Base-by-base conservation (phyloP, 352 stramenopile species). In the Halophytophthora batemanensis region DNA sequence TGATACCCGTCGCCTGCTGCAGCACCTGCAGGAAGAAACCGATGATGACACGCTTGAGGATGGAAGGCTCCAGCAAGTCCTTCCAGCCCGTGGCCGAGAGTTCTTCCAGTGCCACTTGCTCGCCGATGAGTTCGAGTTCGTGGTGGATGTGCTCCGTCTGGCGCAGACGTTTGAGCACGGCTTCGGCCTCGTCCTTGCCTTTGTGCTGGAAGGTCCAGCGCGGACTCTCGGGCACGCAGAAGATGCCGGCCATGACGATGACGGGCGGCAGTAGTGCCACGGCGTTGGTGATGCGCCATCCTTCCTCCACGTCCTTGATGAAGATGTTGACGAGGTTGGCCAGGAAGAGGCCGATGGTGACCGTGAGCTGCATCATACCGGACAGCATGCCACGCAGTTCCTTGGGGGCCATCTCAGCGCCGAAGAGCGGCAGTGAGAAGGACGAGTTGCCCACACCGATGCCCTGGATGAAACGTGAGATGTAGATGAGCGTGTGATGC, bases 71-170 rank as follows among this genome's bases (percentile, higher is more conserved):
- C 11, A 50, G 66, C 33, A 71, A 17, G 18, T 74, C 64, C 0
- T 19, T 23, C 55, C 57, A 66, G 36, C 41, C 18, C 7, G 36
- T 44, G 3, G 19, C 28, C 29, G 14, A 35, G 39, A 23, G 34
- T 19, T 40, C 55, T 13, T 59, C 59, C 15, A 53, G 49, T n/a
- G 33, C 60, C 19, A 70, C 31, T 39, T 64, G 54, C 15, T 68
- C 55, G 10, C 62, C 51, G 23, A 77, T 77, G 1, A 64, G 55
- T 25, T 68, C 22, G 8, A 71, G 47, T 34, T 66, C 54, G 34
- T 43, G 51, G 19, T 34, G 18, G 31, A 72, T 50, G 37, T 59
- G 45, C 15, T 65, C 48, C 8, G 45, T 59, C 28, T 58, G 23
- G 22, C 51, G 55, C 17, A 72, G 50, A 14, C 53, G 50, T n/a